Evolutionary conservation across 768 basidiomycete genomes (phyloP).

Genomic region (Mycena capillaripes): DNA sequence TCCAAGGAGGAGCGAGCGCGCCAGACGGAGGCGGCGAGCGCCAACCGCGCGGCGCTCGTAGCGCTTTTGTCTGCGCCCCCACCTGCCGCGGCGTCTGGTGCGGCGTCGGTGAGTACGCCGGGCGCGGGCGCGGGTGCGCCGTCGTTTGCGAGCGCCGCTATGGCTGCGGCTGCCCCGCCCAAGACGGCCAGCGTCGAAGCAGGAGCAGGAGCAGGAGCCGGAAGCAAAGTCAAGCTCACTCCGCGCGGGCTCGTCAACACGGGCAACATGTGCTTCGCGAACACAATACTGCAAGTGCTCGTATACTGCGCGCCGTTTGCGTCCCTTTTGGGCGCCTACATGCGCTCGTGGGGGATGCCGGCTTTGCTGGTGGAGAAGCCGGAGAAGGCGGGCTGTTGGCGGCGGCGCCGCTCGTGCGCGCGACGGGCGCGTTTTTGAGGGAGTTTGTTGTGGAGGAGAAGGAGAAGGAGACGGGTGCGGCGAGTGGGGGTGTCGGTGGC

Average conservation of each 20-base stretch:
- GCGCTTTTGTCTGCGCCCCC: slow-evolving; percentile 54
- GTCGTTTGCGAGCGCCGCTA: background rate
- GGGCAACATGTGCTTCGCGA: slow-evolving; percentile 99
- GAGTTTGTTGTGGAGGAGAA: slow-evolving; percentile 70
- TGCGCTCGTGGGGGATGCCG: slow-evolving; percentile 41
- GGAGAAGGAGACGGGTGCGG: slow-evolving; percentile 40
- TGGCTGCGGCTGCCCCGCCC: slow-evolving; percentile 21
- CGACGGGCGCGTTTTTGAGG: slow-evolving; percentile 79
- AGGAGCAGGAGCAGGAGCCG: slow-evolving; percentile 28
- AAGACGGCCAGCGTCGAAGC: background rate
- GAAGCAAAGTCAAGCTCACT: background rate
- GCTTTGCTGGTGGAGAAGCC: no score
- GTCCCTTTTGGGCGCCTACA: slow-evolving; percentile 68
- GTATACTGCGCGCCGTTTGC: slow-evolving; percentile 93
- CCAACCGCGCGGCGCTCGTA: slow-evolving; percentile 65
- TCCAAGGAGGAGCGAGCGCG: no score
- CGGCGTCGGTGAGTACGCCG: slow-evolving; percentile 1
- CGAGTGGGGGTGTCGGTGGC: background rate
- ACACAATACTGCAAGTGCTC: slow-evolving; percentile 91
- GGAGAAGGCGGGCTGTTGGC: slow-evolving; percentile 33
- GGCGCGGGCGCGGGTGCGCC: no score
- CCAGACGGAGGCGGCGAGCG: slow-evolving; percentile 41
- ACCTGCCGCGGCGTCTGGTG: slow-evolving; percentile 21
- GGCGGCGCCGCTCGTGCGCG: slow-evolving; percentile 72
- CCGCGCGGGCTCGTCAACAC: slow-evolving; percentile 92